Base-by-base conservation (phyloP, 345 rosid genomes). In the Populus deltoides region DNA sequence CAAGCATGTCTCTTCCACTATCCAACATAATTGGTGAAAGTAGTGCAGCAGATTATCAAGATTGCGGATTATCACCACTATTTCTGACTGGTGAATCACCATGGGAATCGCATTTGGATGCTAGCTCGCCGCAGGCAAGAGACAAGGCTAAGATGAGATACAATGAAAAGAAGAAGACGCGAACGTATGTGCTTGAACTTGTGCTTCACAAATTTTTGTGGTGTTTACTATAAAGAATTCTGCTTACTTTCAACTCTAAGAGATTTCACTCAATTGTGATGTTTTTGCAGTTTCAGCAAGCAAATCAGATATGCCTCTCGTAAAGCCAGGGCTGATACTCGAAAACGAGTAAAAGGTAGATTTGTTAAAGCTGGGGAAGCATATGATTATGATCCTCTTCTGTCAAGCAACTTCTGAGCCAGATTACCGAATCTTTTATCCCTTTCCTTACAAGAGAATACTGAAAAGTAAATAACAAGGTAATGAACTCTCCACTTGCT, bases 301-400 rank as follows among this genome's bases (percentile, higher is more conserved):
- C 94, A 94, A 80, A 94, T 94, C 83, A 86, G 95, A 81, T 94
- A 94, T 74, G 94, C 92, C 61, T 90, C 97, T 18, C 90, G 97
- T 2, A 94, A 94, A 88, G 97, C 93, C 61, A 91, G 98, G 82
- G 98, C 98, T 38, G 97, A 94, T 74, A 90, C 94, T 11, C 92
- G 98, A 81, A 94, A 90, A 79, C 86, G 97, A 16, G 98, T 90
- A 77, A 94, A 94, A 82, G 98, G 97, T 36, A 88, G 97, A 86
- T 94, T 94, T 82, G 97, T 94, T 77, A 93, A 94, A 86, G 92
- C 94, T 7, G 94, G 97, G 17, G 98, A 94, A 81, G 84, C 82
- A 17, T 88, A 90, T 79, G 98, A 91, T 67, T 88, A 88, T 79
- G 94, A 92, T 59, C 97, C 97, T 80, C 85, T 86, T 71, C 49